These are phyloP conservation scores for Aspergillus heteromorphus DNA, from an alignment of 495 filamentous ascomycete species.

Conservation along the genomic window DNA sequence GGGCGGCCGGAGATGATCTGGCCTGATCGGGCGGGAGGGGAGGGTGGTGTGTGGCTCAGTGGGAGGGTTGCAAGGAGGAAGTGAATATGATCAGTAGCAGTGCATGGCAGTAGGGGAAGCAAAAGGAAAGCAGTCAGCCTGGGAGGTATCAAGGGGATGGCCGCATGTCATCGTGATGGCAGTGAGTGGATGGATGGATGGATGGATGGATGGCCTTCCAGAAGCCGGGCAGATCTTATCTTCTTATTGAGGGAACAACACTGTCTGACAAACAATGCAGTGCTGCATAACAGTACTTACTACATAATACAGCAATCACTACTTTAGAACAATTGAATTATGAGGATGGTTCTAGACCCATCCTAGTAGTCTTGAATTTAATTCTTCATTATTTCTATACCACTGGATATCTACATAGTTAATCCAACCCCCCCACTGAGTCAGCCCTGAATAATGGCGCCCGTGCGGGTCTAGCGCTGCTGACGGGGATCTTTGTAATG, in stretches of 20 bases:
- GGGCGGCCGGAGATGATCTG: slow-evolving; percentile 1
- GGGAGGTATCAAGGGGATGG: too few relatives aligned
- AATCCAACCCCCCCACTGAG: slow-evolving; percentile 1
- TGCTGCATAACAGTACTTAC: too few relatives aligned
- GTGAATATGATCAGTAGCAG: background rate
- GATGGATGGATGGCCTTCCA: background rate
- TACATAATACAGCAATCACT: too few relatives aligned
- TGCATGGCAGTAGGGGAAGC: background rate
- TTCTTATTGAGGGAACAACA: too few relatives aligned
- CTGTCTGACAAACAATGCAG: background rate
- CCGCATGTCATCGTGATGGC: too few relatives aligned
- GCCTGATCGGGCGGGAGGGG: slow-evolving; percentile 1
- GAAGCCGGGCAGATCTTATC: too few relatives aligned
- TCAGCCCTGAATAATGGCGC: slow-evolving; percentile 2
- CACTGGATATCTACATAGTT: background rate
- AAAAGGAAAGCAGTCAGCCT: background rate
- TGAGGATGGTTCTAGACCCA: too few relatives aligned
- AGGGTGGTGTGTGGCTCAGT: background rate
- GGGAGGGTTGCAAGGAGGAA: background rate
- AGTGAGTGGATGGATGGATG: background rate
- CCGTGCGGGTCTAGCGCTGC: slow-evolving; percentile 14
- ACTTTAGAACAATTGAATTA: too few relatives aligned
- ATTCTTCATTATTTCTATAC: background rate
- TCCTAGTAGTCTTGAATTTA: too few relatives aligned
- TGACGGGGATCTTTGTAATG: slow-evolving; percentile 30